Evolutionary conservation across 352 stramenopile genomes (phyloP), one percentile per base, ranked within the genome.

Genomic region (Globisporangium alternatum): DNA sequence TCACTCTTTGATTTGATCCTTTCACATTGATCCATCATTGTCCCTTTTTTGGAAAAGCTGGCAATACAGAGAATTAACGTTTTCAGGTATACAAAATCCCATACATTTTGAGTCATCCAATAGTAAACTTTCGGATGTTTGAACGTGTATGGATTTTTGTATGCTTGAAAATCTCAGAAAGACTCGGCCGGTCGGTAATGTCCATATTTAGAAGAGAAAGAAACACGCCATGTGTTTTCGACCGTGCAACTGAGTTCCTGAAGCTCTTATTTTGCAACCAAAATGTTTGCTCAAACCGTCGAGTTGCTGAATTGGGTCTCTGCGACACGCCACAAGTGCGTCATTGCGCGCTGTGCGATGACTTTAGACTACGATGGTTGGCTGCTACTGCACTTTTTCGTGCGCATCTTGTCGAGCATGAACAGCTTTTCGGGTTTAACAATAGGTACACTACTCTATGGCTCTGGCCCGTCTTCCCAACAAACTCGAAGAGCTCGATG

Each of bases 381-480:
- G 56, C 44, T 63, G 56, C 15, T 17, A 43, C n/a, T 43, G 56
- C 43, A 63, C 56, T 43, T 63, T 63, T 44, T 63, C 56, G 56
- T 52, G 56, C 56, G 44, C 56, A 63, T 63, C 43, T 17, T 21
- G 43, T n/a, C n/a, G 2, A 35, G 21, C 41, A 19, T 25, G 31
- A 25, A 57, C n/a, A 28, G 25, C 41, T 62, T 17, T 52, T 8
- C 54, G 6, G 5, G 44, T 63, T 63, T 63, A 63, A 63, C 56
- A 63, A 63, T 41, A 63, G 39, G 39, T 41, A 52, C 37, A 58
- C 52, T 45, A 58, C 52, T 45, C n/a, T 58, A 21, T n/a, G 12
- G 21, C 31, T 31, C 7, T 35, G 5, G 3, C 41, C 41, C 15
- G 15, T 21, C 4, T 44, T 37, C 25, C 2, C 25, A 28, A 28